Evolutionary conservation across 257 asterid genomes (phyloP), one percentile per base, ranked within the genome.

Genomic region (Przewalskia tangutica): DNA sequence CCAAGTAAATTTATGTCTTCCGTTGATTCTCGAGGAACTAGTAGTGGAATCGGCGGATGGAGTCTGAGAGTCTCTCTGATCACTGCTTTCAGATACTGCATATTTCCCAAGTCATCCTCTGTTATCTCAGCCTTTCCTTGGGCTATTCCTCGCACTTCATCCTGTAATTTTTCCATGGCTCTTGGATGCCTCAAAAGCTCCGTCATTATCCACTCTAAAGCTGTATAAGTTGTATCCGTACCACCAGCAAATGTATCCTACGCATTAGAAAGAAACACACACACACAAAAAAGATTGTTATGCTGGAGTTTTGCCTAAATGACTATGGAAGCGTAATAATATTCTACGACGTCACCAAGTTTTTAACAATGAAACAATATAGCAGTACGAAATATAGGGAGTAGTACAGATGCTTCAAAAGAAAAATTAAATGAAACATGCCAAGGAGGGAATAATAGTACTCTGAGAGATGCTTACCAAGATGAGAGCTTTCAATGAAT

Each of bases 181-280:
- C 20, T 32, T 6, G 79, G 79, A 23, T 71, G 79, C 42, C 79
- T 71, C 32, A 71, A 34, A 71, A 71, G 93, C 82, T 92, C 97
- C 8, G 88, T 63, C 81, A 86, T 80, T 0, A 81, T 9, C 97
- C 97, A 89, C 2, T 86, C 91, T 17, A 89, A 9, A 1, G 23
- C 13, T 1, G 87, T 16, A 0, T 65, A 18, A 7, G 89, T 84
- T 17, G 94, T 89, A 27, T 90, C 92, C 0, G 91, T 88, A 76
- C 97, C 94, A 23, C 79, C 94, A 2, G 82, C 82, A 64, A 89
- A 87, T 84, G 86, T 84, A 77, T 91, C 92, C 93, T 91, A 80
- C 66, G 36, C 40, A 70, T 13, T 38, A 16, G 12, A 18, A 17
- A 20, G 10, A 17, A 48, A 46, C 14, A 13, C 2, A 12, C 44